Conservation (phyloP, 2,329 filamentous ascomycete species). For the Alternaria ventricosa region DNA sequence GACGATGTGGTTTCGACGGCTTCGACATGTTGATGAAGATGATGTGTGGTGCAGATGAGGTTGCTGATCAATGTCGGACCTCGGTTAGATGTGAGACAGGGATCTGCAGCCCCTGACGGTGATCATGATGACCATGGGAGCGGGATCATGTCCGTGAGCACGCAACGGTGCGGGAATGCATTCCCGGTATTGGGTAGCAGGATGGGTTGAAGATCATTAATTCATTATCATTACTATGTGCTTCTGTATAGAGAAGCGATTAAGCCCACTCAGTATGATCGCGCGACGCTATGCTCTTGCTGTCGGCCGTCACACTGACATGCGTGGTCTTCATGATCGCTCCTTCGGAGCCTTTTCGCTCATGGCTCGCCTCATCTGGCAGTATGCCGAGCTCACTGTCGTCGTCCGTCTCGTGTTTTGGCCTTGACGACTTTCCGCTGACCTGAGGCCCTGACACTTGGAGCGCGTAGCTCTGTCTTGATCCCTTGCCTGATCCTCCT, state of each 20-base stretch:
- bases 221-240: slow-evolving; percentile 1
- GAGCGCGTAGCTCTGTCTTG: slow-evolving; percentile 25
- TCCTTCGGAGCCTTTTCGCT: slow-evolving; percentile 1
- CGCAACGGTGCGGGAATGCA: neutral
- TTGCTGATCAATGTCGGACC: neutral
- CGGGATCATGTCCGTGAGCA: neutral
- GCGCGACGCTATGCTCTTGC: slow-evolving; percentile 9
- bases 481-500: slow-evolving; percentile 17
- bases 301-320: slow-evolving; percentile 18
- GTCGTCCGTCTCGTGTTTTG: slow-evolving; percentile 16
- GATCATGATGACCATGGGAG: neutral
- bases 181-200: neutral
- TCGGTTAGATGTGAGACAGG: slow-evolving; percentile 1
- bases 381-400: slow-evolving; percentile 28
- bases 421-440: slow-evolving; percentile 6
- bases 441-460: slow-evolving; percentile 14
- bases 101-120: neutral
- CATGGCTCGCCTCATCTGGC: neutral
- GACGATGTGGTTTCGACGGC: slow-evolving; percentile 35
- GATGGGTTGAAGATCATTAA: neutral
- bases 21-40: slow-evolving; percentile 20
- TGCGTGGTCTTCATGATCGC: slow-evolving; percentile 24
- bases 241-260: neutral
- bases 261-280: slow-evolving; percentile 18
- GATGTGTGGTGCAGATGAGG: neutral